Evolutionary conservation across 2,329 filamentous ascomycete species (phyloP), one percentile per base, ranked within the genome.

Genomic region (Coccinonectria pachysandricola): DNA sequence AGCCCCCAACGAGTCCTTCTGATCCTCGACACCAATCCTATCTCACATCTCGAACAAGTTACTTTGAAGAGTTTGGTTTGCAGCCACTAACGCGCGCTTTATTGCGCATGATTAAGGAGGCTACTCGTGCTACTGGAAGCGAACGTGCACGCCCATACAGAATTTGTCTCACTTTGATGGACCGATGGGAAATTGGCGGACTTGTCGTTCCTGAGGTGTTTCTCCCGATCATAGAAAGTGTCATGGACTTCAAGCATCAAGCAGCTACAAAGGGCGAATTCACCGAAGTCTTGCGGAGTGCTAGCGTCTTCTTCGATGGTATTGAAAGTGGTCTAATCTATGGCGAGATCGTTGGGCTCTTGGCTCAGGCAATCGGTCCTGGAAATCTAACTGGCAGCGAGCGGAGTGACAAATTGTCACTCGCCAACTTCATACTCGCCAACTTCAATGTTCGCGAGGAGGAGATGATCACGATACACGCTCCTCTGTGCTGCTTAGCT

Each of bases 391-490:
- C 48, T 17, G 42, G 50, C 4, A 55, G 59, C 4, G 64, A 73
- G 30, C 68, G 67, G 26, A 57, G 70, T 35, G 69, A 71, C 29
- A 77, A 79, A 35, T 61, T 95, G 28, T 68, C 72, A 12, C 64
- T 95, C 21, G 75, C 87, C 28, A 72, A 70, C 35, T 98, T 96
- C 53, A 78, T 95, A 28, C 59, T 95, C 37, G 59, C 71, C 5
- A 79, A 88, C 41, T 98, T 98, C 64, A 96, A 95, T 52, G 71
- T 96, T 25, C 75, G 79, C 27, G 91, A 98, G 55, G 91, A 96
- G 52, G 92, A 98, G 48, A 96, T 98, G 88, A 56, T 93, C 10
- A 73, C 81, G 2, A 61, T 83, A 12, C 88, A 96, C 55, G 80
- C 87, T 15, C 88, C 88, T 17, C 56, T 92, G 15, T 68, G 80